Percentiles rank a stretch among this genome's conserved stretches.
These are phyloP conservation scores for Coprinellus micaceus DNA, from an alignment of 768 basidiomycete species.

Conservation along the genomic window DNA sequence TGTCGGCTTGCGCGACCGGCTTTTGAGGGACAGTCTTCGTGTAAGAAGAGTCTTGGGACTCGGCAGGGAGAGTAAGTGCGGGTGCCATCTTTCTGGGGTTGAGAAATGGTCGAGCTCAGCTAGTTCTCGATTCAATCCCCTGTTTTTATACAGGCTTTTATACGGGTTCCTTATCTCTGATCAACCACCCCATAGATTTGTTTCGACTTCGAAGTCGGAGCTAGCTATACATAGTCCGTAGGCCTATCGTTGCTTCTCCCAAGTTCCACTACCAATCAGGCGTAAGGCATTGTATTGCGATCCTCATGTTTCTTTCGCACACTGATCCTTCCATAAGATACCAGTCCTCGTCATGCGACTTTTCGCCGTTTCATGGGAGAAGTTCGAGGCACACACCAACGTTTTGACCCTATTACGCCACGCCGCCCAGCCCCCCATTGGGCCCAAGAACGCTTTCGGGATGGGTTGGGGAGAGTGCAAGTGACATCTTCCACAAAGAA, in stretches of 20 bases:
- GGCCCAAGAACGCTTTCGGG: no score
- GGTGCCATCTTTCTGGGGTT: constrained; percentile 19
- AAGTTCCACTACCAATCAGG: no score
- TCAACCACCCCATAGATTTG: neutral
- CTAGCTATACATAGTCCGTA: neutral
- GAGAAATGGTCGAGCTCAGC: neutral
- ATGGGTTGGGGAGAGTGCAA: no score
- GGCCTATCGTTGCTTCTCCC: no score
- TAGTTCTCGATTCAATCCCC: neutral
- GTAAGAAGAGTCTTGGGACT: neutral
- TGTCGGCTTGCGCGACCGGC: constrained; percentile 30
- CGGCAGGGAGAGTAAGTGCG: constrained; percentile 16
- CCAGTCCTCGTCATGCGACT: no score
- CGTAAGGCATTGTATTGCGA: neutral
- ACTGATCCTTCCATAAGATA: neutral
- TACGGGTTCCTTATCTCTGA: neutral
- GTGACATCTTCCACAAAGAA: no score
- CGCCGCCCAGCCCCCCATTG: no score
- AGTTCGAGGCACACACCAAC: neutral
- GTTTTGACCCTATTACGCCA: neutral
- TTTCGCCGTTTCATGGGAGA: neutral
- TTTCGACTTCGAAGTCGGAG: neutral
- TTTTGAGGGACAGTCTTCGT: neutral
- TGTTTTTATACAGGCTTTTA: neutral
- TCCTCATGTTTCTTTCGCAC: neutral